A percentile compares a stretch with the other conserved stretches of the same genome.
Evolutionary conservation across 257 asterid genomes (phyloP).

Genomic region (Eucommia ulmoides): DNA sequence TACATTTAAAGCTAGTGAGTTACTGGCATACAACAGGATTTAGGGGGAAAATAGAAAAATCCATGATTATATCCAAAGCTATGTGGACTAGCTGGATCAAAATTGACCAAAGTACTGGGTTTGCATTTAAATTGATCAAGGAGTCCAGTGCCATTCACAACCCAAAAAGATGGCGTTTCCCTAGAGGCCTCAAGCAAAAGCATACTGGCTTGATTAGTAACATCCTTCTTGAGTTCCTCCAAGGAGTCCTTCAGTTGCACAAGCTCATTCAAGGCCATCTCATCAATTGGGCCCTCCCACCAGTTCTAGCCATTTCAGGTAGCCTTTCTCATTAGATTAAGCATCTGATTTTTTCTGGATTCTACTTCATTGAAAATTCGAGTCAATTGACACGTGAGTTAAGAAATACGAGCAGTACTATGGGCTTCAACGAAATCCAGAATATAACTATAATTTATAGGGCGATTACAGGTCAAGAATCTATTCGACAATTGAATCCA

Average conservation of each 20-base stretch:
- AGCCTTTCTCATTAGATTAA: slow-evolving; percentile 35
- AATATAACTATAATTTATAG: slow-evolving; percentile 9
- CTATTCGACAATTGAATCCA: slow-evolving; percentile 43
- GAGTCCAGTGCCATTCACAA: slow-evolving; percentile 9
- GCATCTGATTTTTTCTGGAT: slow-evolving; percentile 31
- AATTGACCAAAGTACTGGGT: slow-evolving; percentile 17
- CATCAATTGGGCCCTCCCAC: slow-evolving; percentile 52
- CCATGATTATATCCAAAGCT: slow-evolving; percentile 40
- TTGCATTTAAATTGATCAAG: slow-evolving; percentile 37
- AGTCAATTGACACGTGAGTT: slow-evolving; percentile 43
- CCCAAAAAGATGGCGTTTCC: slow-evolving; percentile 10
- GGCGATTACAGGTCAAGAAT: slow-evolving; percentile 21
- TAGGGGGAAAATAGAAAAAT: slow-evolving; percentile 11
- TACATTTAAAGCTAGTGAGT: slow-evolving; percentile 32
- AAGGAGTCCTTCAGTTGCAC: slow-evolving; percentile 43
- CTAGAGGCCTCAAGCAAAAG: slow-evolving; percentile 13
- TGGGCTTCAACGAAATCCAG: slow-evolving; percentile 36
- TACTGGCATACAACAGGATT: slow-evolving; percentile 13
- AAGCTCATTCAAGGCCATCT: slow-evolving; percentile 38
- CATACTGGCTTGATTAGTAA: slow-evolving; percentile 24
- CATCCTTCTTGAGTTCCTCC: slow-evolving; percentile 46
- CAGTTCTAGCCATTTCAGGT: slow-evolving; percentile 31
- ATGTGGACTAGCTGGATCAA: slow-evolving; percentile 5
- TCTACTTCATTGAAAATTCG: slow-evolving; percentile 40
- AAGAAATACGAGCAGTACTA: slow-evolving; percentile 33